phyloP scores from a whole-genome alignment of 2,329 filamentous ascomycete species.

The Aureobasidium lini region DNA sequence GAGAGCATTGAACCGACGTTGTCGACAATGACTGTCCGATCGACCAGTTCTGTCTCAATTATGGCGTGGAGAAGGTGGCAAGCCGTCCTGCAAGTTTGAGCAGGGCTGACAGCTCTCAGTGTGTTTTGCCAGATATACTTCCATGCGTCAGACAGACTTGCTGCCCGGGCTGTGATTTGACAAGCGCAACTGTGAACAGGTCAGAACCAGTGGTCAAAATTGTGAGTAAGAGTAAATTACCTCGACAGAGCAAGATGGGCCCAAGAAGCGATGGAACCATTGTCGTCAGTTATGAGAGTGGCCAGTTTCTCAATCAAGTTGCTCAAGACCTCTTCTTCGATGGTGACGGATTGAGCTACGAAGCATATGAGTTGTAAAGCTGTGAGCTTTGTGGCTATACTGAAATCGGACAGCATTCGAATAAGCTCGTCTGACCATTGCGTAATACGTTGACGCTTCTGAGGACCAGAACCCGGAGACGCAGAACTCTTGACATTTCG shows the following conservation, averaged over 20 bases:
- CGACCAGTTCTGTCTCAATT: constrained; percentile 57
- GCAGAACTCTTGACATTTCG: not conserved
- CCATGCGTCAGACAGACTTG: constrained; percentile 51
- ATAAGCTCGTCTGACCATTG: constrained; percentile 10
- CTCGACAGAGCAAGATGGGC: constrained; percentile 74
- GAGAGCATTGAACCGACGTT: constrained; percentile 65
- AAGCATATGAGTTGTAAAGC: constrained; percentile 8
- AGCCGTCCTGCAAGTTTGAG: constrained; percentile 66
- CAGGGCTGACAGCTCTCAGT: constrained; percentile 61
- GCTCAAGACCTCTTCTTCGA: constrained; percentile 5
- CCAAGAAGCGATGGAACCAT: constrained; percentile 63
- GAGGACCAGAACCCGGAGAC: not conserved
- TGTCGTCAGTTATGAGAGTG: constrained; percentile 53
- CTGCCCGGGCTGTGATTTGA: constrained; percentile 34
- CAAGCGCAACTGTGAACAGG: constrained; percentile 38
- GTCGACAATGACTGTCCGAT: constrained; percentile 59
- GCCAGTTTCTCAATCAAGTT: constrained; percentile 1
- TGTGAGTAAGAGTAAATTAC: constrained; percentile 40
- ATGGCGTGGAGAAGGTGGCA: constrained; percentile 66
- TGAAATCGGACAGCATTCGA: not conserved
- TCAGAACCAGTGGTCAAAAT: constrained; percentile 19
- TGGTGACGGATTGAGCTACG: not conserved
- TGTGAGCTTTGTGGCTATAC: not conserved
- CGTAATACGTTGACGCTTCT: constrained; percentile 3
- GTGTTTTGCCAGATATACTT: constrained; percentile 68